These are phyloP conservation scores for Cercospora zeae-maydis DNA, from an alignment of 2,329 filamentous ascomycete species.

Conservation along the genomic window DNA sequence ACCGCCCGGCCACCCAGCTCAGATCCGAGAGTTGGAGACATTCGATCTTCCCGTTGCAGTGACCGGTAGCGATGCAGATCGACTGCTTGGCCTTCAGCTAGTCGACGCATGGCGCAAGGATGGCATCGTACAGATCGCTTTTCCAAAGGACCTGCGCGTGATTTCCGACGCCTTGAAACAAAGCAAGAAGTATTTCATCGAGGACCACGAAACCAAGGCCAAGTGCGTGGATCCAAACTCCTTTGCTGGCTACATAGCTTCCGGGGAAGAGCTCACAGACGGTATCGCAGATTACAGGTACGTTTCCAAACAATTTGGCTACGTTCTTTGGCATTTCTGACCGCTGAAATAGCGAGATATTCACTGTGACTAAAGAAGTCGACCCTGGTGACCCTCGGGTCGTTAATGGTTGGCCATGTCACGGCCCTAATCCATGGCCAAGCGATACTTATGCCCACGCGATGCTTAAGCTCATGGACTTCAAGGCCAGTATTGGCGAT, in stretches of 20 bases:
- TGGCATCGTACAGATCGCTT: constrained; percentile 11
- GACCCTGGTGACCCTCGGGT: constrained; percentile 6
- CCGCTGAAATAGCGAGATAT: constrained; percentile 18
- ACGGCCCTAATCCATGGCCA: constrained; percentile 14
- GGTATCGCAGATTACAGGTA: constrained; percentile 18
- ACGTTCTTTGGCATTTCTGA: too few relatives aligned
- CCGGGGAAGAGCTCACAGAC: constrained; percentile 16
- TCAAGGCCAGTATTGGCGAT: constrained; percentile 10
- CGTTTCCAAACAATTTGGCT: too few relatives aligned
- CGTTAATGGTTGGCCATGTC: constrained; percentile 10
- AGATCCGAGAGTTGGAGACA: constrained; percentile 11
- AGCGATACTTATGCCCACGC: not conserved
- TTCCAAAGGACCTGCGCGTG: constrained; percentile 10
- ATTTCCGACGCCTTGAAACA: constrained; percentile 13
- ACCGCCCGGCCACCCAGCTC: constrained; percentile 9
- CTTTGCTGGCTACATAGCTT: constrained; percentile 17
- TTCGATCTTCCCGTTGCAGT: constrained; percentile 13
- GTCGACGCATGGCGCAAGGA: constrained; percentile 14
- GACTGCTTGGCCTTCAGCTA: not conserved
- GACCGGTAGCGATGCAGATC: constrained; percentile 8
- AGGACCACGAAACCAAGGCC: constrained; percentile 8
- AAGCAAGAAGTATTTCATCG: constrained; percentile 15
- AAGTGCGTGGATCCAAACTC: constrained; percentile 12
- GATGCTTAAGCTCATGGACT: constrained; percentile 12
- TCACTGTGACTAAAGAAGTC: constrained; percentile 17